Base-by-base conservation (phyloP, 2,329 filamentous ascomycete species). In the Claviceps pazoutovae region DNA sequence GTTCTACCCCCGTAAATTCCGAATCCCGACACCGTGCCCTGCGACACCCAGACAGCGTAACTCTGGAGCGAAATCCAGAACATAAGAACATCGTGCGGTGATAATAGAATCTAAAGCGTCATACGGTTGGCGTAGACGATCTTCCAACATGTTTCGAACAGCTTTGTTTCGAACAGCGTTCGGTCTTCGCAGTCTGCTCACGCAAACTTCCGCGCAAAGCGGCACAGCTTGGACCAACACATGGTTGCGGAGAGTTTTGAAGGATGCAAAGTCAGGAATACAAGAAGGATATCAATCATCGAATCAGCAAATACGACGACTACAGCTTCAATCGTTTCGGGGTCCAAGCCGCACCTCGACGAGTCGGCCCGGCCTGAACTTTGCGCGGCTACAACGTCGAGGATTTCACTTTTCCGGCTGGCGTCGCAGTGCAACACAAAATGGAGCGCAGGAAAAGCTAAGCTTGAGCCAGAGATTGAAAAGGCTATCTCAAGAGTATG, bases 401-500 rank as follows among this genome's bases (percentile, higher is more conserved):
- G 64, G 63, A 9, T 70, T 70, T 53, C 59, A 60, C 30, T 68
- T 66, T 53, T 65, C 67, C 2, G 55, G 65, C 4, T 66, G 65
- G 59, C 58, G 62, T 51, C 56, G 60, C 46, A 61, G 56, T 46
- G 58, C 60, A 38, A 56, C 56, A n/a, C 55, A 55, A 16, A 56
- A 56, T 4, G 55, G 61, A 46, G 54, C 56, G 9, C 53, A 60
- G 42, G 54, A 63, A 56, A 60, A 56, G 9, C 67, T 71, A 13
- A 79, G 82, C 7, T 66, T 93, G 43, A 83, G 83, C 2, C 81
- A 82, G 56, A 78, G 84, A 26, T 71, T 97, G 64, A 89, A 84
- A 68, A 88, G 87, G 64, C 78, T 98, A 46, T 89, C 85, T 2
- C 82, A 84, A 56, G 91, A 97, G 67, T 98, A 98, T 67, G 93